These are phyloP conservation scores for Glycine tomentella DNA, from an alignment of 306 rosid genomes.

Conservation along the genomic window DNA sequence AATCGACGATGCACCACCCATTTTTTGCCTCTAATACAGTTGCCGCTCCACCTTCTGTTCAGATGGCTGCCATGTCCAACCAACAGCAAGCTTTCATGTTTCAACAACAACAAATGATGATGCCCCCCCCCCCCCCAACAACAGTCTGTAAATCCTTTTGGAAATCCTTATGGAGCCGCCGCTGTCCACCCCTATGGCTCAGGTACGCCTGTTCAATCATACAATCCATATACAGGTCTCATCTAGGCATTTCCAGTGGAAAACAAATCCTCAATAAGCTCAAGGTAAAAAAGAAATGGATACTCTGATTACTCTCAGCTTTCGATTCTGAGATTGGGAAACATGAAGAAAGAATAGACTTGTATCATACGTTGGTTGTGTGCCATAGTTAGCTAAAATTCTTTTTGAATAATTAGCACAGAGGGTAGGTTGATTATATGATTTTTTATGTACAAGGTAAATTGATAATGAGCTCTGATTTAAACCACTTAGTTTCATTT, in stretches of 20 bases:
- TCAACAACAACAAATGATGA: slow-evolving; percentile 59
- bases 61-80: slow-evolving; percentile 90
- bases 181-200: slow-evolving; percentile 72
- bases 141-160: slow-evolving; percentile 78
- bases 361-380: slow-evolving; percentile 87
- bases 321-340: too few relatives aligned
- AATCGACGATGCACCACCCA: slow-evolving; percentile 78
- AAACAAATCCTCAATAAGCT: slow-evolving; percentile 41
- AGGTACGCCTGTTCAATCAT: slow-evolving; percentile 90
- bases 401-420: slow-evolving; percentile 74
- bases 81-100: slow-evolving; percentile 89
- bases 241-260: slow-evolving; percentile 57
- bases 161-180: slow-evolving; percentile 74
- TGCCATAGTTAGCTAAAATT: slow-evolving; percentile 82
- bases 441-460: slow-evolving; percentile 63
- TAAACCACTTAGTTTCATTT: slow-evolving; percentile 52
- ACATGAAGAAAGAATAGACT: slow-evolving; percentile 44
- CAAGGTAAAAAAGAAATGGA: slow-evolving; percentile 38
- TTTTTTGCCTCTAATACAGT: slow-evolving; percentile 72
- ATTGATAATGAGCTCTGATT: slow-evolving; percentile 59
- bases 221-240: slow-evolving; percentile 88
- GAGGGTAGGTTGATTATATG: slow-evolving; percentile 66
- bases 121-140: slow-evolving; percentile 74
- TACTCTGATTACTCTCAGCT: not conserved
- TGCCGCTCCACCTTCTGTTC: slow-evolving; percentile 87